Evolutionary conservation across 2,329 filamentous ascomycete species (phyloP), one percentile per base, ranked within the genome.

Genomic region (Dactylonectria estremocensis): DNA sequence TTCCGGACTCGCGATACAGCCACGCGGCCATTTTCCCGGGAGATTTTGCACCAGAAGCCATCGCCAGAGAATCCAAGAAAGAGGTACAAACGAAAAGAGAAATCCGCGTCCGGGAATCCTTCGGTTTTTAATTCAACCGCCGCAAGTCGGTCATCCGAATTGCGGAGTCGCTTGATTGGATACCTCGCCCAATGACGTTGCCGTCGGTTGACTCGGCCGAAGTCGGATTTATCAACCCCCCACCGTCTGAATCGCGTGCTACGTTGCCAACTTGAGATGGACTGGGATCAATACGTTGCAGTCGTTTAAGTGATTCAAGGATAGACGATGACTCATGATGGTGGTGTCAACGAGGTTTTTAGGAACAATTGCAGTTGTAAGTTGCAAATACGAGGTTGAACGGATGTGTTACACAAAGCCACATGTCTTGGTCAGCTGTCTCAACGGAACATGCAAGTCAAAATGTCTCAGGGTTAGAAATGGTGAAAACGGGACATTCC

Each of bases 1-100:
- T 76, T 24, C 86, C 86, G 45, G 86, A 87, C 74, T 86, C 85
- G 48, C 81, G 80, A 67, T 82, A 85, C 14, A 80, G 46, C 77
- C 78, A 78, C 10, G 60, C 50, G 28, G 49, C 64, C 1, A 68
- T 67, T 46, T 72, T 74, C 33, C 50, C 40, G 33, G 68, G 37
- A 46, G 71, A 74, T 45, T 33, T 45, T 37, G 37, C 31, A 50
- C 48, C n/a, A 55, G 18, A 16, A 37, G 24, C 24, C 60, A 64
- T 59, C 13, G 18, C 46, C 45, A 45, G 7, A 28, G 24, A 28
- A 28, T 28, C 24, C 9, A 20, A 33, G 50, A 22, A 57, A 35
- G 55, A 53, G 40, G 53, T 35, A 48, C 48, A 54, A 18, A 33
- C 55, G 37, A 11, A 33, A 18, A 20, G 55, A 55, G 33, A 33